Base-by-base conservation (phyloP, 306 rosid genomes). In the Trifolium pratense region DNA sequence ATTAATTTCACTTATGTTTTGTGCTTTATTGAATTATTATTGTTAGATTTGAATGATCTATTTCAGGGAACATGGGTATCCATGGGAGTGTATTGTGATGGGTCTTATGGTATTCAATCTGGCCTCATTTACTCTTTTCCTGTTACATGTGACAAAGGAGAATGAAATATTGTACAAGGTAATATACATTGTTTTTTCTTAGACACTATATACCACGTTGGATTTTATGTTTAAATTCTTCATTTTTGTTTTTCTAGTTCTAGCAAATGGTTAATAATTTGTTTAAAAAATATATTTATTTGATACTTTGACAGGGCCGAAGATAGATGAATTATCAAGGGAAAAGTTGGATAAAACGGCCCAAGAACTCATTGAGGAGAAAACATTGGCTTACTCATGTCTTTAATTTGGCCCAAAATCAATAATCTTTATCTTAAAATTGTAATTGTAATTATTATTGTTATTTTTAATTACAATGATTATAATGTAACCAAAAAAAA, bases 51-150 rank as follows among this genome's bases (percentile, higher is more conserved):
- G n/a, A 36, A 74, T 53, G 59, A 53, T 20, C 32, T 39, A 17
- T 45, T 76, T 62, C 52, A 91, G 96, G 96, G 87, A 60, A 85
- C 85, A 48, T 88, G 93, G 93, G 94, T 93, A 32, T 91, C 96
- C 49, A 94, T 94, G 99, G 97, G 99, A 67, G 97, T 94, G 69
- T 91, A 85, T 72, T 89, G 90, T 58, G 96, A 94, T 74, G 99
- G 99, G 10, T 94, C 96, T 67, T 91, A 91, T 84, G 96, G 90
- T 6, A 74, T 94, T 32, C 88, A 84, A 75, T 49, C 78, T 46
- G 91, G 95, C 17, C 88, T 94, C 71, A 82, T 91, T 29, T 94
- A 91, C 88, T 94, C 99, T 12, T 94, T 89, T 68, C 99, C 97
- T 6, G 99, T 94, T 49, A 88, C 90, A 29, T 91, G 99, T 74